A percentile compares a stretch with the other conserved stretches of the same genome.
These are phyloP conservation scores for Cucumis melo DNA, from an alignment of 306 rosid genomes.

Conservation along the genomic window DNA sequence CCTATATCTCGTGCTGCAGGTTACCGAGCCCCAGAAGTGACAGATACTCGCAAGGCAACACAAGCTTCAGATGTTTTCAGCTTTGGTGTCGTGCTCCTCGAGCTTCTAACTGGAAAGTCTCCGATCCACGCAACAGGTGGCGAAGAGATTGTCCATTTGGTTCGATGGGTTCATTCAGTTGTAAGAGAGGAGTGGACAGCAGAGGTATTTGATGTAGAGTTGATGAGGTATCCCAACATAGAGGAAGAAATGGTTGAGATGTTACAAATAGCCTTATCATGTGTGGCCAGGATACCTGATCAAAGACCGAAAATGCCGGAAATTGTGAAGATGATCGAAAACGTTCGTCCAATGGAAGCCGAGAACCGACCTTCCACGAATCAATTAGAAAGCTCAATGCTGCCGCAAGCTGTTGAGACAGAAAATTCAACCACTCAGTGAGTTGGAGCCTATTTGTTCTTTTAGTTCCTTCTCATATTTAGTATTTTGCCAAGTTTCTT, in stretches of 20 bases:
- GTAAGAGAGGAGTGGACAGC: slow-evolving; percentile 96
- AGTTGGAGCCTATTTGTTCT: not conserved
- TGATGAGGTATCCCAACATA: slow-evolving; percentile 70
- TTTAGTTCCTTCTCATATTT: not conserved
- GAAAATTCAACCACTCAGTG: slow-evolving; percentile 3
- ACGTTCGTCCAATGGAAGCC: slow-evolving; percentile 37
- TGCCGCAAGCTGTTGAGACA: not conserved
- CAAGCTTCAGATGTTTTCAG: slow-evolving; percentile 75
- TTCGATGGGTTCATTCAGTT: slow-evolving; percentile 97
- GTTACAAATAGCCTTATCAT: slow-evolving; percentile 80
- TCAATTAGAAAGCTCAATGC: slow-evolving; percentile 35
- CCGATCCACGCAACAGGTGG: slow-evolving; percentile 71
- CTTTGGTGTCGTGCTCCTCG: slow-evolving; percentile 79
- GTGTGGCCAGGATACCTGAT: slow-evolving; percentile 71
- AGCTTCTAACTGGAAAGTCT: slow-evolving; percentile 83
- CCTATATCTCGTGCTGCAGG: slow-evolving; percentile 80
- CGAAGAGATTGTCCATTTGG: slow-evolving; percentile 80
- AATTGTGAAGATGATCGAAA: slow-evolving; percentile 55
- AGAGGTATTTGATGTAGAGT: slow-evolving; percentile 80
- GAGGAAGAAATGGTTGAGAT: slow-evolving; percentile 98
- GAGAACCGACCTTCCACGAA: slow-evolving; percentile 32
- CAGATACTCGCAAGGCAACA: slow-evolving; percentile 71
- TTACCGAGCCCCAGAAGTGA: slow-evolving; percentile 85
- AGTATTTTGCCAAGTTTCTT: not conserved
- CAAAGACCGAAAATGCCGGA: slow-evolving; percentile 68